Conservation (phyloP, 2,329 filamentous ascomycete genomes). For the Botrytis sinoallii region DNA sequence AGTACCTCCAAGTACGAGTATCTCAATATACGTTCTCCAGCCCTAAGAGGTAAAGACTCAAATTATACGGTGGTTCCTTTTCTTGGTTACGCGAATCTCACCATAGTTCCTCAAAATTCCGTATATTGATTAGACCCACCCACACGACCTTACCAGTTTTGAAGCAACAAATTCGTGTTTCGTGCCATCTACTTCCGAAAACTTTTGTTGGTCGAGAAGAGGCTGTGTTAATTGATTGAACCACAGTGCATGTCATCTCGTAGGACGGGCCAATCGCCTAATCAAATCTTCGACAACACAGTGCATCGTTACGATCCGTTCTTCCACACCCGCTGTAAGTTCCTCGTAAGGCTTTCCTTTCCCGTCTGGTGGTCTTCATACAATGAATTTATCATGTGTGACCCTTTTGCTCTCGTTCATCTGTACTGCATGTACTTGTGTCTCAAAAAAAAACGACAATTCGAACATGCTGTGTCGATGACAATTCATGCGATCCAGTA, state of each 20-base stretch:
- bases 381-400: not conserved
- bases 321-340: not conserved
- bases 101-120: not conserved
- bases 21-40: not conserved
- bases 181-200: not conserved
- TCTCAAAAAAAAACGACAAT: not conserved
- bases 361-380: not conserved
- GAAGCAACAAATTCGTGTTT: not conserved
- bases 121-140: not conserved
- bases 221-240: not conserved
- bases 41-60: not conserved
- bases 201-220: not conserved
- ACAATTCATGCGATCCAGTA: not conserved
- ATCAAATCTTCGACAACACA: not conserved
- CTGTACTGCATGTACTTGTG: not conserved
- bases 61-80: not conserved
- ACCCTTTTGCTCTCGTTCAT: no score
- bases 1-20: not conserved
- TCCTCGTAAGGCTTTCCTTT: constrained; percentile 5
- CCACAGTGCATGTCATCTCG: not conserved
- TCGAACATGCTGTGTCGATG: not conserved
- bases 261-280: not conserved
- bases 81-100: not conserved
- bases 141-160: not conserved
- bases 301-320: constrained; percentile 4